phyloP scores from a whole-genome alignment of 768 basidiomycete genomes.

The Suillus discolor region DNA sequence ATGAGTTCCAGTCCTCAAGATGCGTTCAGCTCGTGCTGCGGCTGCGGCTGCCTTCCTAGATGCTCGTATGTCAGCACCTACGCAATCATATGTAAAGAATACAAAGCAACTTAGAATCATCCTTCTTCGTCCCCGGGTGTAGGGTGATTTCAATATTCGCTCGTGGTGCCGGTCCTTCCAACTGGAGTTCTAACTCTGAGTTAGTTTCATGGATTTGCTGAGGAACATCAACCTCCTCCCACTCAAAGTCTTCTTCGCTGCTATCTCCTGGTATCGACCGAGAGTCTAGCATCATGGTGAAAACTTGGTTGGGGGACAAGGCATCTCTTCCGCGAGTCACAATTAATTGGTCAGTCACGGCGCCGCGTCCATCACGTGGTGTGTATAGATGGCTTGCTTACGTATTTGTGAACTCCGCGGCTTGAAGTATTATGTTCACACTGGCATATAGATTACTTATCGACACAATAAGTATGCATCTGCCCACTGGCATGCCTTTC shows the following conservation, averaged over 20 bases:
- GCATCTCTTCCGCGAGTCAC: neutral
- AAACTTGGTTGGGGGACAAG: neutral
- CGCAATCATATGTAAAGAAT: neutral
- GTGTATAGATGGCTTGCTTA: slow-evolving; percentile 11
- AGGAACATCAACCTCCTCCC: slow-evolving; percentile 76
- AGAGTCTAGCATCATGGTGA: slow-evolving; percentile 20
- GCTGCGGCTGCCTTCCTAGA: slow-evolving; percentile 44
- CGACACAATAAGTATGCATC: neutral
- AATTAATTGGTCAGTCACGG: slow-evolving; percentile 16
- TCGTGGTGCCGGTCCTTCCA: slow-evolving; percentile 36
- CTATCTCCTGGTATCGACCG: slow-evolving; percentile 26
- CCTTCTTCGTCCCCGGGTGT: slow-evolving; percentile 43
- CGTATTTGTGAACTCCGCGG: slow-evolving; percentile 4
- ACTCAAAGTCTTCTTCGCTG: slow-evolving; percentile 73
- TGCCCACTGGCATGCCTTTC: slow-evolving; percentile 1
- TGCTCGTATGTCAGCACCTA: slow-evolving; percentile 28
- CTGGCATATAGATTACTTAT: neutral
- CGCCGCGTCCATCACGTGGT: slow-evolving; percentile 24
- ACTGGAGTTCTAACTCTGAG: slow-evolving; percentile 25
- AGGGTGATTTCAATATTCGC: slow-evolving; percentile 74
- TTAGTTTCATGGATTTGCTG: slow-evolving; percentile 18
- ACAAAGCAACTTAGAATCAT: slow-evolving; percentile 45
- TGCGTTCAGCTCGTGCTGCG: slow-evolving; percentile 65
- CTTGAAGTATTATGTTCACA: neutral
- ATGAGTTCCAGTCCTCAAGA: slow-evolving; percentile 78